Evolutionary conservation across 2,329 filamentous ascomycete genomes (phyloP), one percentile per base, ranked within the genome.

Genomic region (Mycogone perniciosa): DNA sequence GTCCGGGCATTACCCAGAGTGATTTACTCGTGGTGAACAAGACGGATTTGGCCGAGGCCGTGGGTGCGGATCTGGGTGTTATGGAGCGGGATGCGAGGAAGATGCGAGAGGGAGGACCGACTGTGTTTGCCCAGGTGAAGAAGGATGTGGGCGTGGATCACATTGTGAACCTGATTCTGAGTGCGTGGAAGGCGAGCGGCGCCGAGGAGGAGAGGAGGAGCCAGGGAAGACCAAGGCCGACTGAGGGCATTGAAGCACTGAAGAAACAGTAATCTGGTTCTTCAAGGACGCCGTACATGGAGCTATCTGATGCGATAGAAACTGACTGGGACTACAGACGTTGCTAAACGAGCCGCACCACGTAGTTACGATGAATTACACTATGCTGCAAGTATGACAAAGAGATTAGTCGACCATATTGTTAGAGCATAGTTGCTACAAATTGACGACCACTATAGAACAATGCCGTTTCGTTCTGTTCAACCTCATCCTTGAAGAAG

Each of bases 91-190:
- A 97, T 71, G 87, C 91, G 10, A 79, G 89, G 61, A 92, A 91
- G 78, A 99, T 99, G 82, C 80, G 93, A 46, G 92, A 97, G 70
- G 92, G 90, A 2, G 93, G 93, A 0, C 93, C 93, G 5, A 96
- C 92, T 0, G 88, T 99, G 4, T 96, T 97, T 66, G 92, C 91
- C 0, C 89, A 95, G 73, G 91, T 99, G n/a, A 99, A 97, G 81
- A 86, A 90, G 70, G 84, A 84, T 2, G 85, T 90, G 54, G 89
- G 84, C 2, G 82, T 97, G 6, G 81, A 90, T 54, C 85, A 93
- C 66, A 96, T 97, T 64, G 82, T 95, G 11, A 87, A 88, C 59
- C 69, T 97, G 70, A 88, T 99, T 46, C 61, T 93, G 61, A 95
- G 89, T 64, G 91, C 91, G 5, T 97, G 93, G 93, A 92, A 85